Conservation (phyloP, 192 early-diverging fungal genomes). For the Mortierella claussenii region DNA sequence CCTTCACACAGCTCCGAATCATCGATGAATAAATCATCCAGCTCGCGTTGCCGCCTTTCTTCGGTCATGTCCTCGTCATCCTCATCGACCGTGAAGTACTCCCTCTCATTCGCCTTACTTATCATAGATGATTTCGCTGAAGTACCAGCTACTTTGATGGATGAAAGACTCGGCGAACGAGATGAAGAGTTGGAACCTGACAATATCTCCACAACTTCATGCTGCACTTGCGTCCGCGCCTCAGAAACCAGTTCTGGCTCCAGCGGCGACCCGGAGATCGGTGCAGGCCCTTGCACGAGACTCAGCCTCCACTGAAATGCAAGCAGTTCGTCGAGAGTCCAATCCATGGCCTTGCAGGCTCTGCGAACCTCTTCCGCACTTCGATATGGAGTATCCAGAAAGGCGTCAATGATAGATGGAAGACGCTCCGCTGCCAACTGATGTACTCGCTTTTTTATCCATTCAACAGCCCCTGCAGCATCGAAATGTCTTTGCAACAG, state of each 20-base stretch:
- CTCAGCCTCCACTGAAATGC: slow-evolving; percentile 17
- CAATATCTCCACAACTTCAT: not conserved
- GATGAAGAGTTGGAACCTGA: too few species aligned
- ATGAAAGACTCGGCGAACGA: too few species aligned
- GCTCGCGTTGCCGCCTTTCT: slow-evolving; percentile 20
- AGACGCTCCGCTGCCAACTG: slow-evolving; percentile 1
- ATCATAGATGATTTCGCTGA: too few species aligned
- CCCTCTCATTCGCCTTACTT: too few species aligned
- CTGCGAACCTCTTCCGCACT: slow-evolving; percentile 12
- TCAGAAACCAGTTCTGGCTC: not conserved
- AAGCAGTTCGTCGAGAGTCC: slow-evolving; percentile 11
- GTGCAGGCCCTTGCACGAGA: not conserved
- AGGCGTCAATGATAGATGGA: not conserved
- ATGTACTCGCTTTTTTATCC: not conserved
- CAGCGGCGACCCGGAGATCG: not conserved
- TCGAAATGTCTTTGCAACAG: not conserved
- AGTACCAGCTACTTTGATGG: too few species aligned
- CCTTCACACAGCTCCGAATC: slow-evolving; percentile 12
- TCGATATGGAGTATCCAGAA: slow-evolving; percentile 19
- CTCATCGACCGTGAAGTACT: too few species aligned
- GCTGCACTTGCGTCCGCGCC: not conserved
- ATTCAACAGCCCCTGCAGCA: not conserved
- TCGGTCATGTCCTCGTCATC: slow-evolving; percentile 19
- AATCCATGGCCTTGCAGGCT: slow-evolving; percentile 24
- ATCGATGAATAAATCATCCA: slow-evolving; percentile 37